These are phyloP conservation scores for Hygrophila difformis DNA, from an alignment of 257 asterid genomes.

Conservation along the genomic window DNA sequence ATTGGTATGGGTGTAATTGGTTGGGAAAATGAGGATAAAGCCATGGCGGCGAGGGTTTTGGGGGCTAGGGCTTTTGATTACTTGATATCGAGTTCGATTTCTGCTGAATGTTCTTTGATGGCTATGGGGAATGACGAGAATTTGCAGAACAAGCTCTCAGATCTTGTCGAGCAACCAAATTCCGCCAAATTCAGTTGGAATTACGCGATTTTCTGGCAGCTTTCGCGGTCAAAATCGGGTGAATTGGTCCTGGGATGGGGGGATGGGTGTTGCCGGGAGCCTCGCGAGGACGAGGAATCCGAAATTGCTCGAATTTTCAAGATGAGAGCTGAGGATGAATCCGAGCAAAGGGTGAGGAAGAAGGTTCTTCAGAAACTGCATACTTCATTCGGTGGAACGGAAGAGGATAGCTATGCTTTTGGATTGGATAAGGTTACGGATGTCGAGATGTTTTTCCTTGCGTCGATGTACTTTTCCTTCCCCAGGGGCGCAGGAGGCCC, in stretches of 20 bases:
- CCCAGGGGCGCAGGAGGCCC: constrained; percentile 90
- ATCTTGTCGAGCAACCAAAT: constrained; percentile 79
- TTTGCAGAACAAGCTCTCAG: constrained; percentile 84
- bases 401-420: constrained; percentile 74
- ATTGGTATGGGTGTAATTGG: constrained; percentile 46
- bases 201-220: constrained; percentile 34
- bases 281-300: constrained; percentile 55
- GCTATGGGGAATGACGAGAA: constrained; percentile 73
- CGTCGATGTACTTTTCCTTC: constrained; percentile 91
- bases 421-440: constrained; percentile 93
- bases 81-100: constrained; percentile 65
- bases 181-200: constrained; percentile 66
- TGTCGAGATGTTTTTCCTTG: constrained; percentile 92
- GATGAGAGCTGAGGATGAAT: constrained; percentile 54
- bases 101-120: constrained; percentile 73
- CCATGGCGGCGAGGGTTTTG: constrained; percentile 54
- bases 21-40: constrained; percentile 76
- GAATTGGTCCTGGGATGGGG: constrained; percentile 96
- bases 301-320: constrained; percentile 41
- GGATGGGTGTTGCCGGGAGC: constrained; percentile 94
- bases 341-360: constrained; percentile 84
- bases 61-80: constrained; percentile 83
- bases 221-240: constrained; percentile 69
- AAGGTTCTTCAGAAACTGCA: constrained; percentile 76
- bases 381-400: constrained; percentile 64